Conservation (phyloP, 768 basidiomycete species). For the Tulasnella sp. region DNA sequence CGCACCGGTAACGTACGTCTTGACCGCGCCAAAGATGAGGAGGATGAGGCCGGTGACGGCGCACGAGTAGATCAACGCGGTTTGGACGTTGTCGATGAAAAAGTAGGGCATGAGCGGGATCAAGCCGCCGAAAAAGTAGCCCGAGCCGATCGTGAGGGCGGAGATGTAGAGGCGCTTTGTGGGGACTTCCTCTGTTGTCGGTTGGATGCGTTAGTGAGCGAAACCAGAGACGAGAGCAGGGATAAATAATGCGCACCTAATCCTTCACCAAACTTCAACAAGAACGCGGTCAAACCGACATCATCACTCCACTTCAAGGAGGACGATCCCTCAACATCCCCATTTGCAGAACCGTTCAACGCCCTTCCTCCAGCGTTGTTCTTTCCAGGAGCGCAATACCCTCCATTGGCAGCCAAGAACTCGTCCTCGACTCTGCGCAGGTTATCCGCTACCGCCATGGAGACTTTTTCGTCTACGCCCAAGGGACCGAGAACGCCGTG, state of each 20-base stretch:
- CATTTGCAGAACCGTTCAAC: slow-evolving; percentile 11
- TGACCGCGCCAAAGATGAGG: slow-evolving; percentile 84
- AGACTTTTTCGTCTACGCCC: slow-evolving; percentile 79
- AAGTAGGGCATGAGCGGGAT: slow-evolving; percentile 92
- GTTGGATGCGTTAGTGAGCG: not conserved
- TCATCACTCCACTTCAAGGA: slow-evolving; percentile 64
- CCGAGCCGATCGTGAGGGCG: slow-evolving; percentile 90
- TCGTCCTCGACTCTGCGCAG: slow-evolving; percentile 55
- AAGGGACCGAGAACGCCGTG: slow-evolving; percentile 77
- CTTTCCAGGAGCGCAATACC: slow-evolving; percentile 4
- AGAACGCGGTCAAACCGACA: slow-evolving; percentile 84
- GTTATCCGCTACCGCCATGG: slow-evolving; percentile 66
- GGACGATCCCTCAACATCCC: slow-evolving; percentile 37
- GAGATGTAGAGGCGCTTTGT: slow-evolving; percentile 76
- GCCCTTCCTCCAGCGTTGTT: slow-evolving; percentile 19
- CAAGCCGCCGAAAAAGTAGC: slow-evolving; percentile 87
- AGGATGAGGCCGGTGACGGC: slow-evolving; percentile 77
- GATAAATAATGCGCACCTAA: slow-evolving; percentile 47
- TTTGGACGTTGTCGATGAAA: slow-evolving; percentile 63
- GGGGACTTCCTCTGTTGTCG: slow-evolving; percentile 72
- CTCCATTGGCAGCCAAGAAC: slow-evolving; percentile 29
- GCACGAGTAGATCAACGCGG: slow-evolving; percentile 35
- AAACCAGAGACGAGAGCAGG: not conserved
- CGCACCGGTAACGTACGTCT: slow-evolving; percentile 76
- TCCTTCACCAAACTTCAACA: slow-evolving; percentile 94